Evolutionary conservation across 768 basidiomycete species (phyloP).

Genomic region (Mycena venus): DNA sequence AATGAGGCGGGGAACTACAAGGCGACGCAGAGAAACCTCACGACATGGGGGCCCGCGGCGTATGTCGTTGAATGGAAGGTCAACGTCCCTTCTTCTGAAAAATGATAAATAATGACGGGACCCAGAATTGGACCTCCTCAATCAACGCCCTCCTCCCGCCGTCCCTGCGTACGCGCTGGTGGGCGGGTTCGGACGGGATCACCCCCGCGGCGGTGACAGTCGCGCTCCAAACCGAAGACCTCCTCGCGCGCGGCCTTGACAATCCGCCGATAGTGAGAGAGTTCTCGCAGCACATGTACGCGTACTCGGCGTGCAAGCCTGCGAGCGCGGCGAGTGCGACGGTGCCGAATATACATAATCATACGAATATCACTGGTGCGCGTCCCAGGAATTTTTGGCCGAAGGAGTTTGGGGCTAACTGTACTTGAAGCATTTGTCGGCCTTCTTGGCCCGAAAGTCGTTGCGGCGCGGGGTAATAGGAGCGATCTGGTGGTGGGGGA

Average conservation of each 20-base stretch:
- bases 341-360: slow-evolving; percentile 46
- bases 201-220: slow-evolving; percentile 8
- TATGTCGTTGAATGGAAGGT: slow-evolving; percentile 27
- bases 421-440: slow-evolving; percentile 43
- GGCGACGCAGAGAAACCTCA: slow-evolving; percentile 24
- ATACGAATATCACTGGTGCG: slow-evolving; percentile 45
- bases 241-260: slow-evolving; percentile 42
- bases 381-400: too few species aligned
- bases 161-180: slow-evolving; percentile 20
- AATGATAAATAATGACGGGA: too few species aligned
- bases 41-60: slow-evolving; percentile 20
- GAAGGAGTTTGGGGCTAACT: too few species aligned
- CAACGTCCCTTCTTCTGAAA: neutral
- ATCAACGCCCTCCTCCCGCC: slow-evolving; percentile 13
- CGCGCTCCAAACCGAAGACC: slow-evolving; percentile 24
- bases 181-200: slow-evolving; percentile 29
- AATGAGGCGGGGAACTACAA: slow-evolving; percentile 30
- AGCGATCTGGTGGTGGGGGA: slow-evolving; percentile 45
- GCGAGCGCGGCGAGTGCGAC: slow-evolving; percentile 44
- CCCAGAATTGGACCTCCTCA: slow-evolving; percentile 20
- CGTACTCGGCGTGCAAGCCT: slow-evolving; percentile 50
- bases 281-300: slow-evolving; percentile 48
- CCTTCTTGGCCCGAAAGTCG: slow-evolving; percentile 47
- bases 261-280: slow-evolving; percentile 38
- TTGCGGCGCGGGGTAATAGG: slow-evolving; percentile 38